A percentile compares a stretch with the other conserved stretches of the same genome.
phyloP scores from a whole-genome alignment of 2,329 filamentous ascomycete species.

The Botrytis deweyae region DNA sequence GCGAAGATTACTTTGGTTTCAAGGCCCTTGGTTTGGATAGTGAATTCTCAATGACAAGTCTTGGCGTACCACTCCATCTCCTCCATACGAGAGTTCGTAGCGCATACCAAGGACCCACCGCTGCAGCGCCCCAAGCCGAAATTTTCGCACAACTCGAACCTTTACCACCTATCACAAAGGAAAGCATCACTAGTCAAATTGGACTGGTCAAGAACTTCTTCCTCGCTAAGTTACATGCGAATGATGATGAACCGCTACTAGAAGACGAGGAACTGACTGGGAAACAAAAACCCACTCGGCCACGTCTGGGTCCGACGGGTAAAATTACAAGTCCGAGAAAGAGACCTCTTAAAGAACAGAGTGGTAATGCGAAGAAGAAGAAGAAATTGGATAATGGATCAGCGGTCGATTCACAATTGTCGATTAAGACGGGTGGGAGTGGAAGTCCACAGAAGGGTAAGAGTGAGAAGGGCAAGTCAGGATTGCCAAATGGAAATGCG shows the following conservation, averaged over 20 bases:
- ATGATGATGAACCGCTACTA: conserved; percentile 76
- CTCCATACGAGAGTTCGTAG: conserved; percentile 87
- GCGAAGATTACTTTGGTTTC: conserved; percentile 99
- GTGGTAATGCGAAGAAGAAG: conserved; percentile 82
- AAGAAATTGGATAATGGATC: conserved; percentile 67
- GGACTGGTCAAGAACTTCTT: conserved; percentile 91
- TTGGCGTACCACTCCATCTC: conserved; percentile 90
- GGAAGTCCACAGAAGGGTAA: conserved; percentile 43
- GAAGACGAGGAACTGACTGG: conserved; percentile 94
- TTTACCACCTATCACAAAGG: conserved; percentile 74
- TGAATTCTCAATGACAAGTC: conserved; percentile 82
- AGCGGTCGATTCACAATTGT: conserved; percentile 39
- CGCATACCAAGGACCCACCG: conserved; percentile 70
- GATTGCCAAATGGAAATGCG: conserved; percentile 35
- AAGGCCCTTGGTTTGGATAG: conserved; percentile 88
- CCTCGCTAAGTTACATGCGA: conserved; percentile 80
- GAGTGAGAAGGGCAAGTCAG: conserved; percentile 52
- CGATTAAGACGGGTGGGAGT: conserved; percentile 37
- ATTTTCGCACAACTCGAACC: conserved; percentile 64
- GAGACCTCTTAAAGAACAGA: conserved; percentile 76
- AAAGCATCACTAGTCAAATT: conserved; percentile 77
- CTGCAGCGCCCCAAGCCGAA: conserved; percentile 53
- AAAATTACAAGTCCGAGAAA: conserved; percentile 87
- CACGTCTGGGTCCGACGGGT: conserved; percentile 67
- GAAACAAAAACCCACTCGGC: conserved; percentile 72